Percentiles rank a stretch among this genome's conserved stretches.
phyloP scores from a whole-genome alignment of 345 rosid genomes.

The Cardamine occulta region DNA sequence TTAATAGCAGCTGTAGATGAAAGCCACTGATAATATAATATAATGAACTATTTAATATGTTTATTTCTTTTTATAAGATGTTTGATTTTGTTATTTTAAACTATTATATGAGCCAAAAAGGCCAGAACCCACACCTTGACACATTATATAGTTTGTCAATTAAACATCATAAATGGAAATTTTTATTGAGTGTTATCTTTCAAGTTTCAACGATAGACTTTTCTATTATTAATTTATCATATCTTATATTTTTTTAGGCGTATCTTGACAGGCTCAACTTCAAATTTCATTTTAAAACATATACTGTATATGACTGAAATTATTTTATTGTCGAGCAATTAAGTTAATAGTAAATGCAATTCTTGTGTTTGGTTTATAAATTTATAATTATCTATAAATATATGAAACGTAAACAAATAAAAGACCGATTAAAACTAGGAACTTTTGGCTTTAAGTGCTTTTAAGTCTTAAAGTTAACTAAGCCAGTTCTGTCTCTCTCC shows the following conservation, averaged over 20 bases:
- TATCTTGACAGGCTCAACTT: constrained; percentile 1
- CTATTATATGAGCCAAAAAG: no score
- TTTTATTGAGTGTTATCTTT: no score
- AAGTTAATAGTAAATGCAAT: not conserved
- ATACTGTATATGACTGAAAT: not conserved
- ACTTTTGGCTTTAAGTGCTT: constrained; percentile 37
- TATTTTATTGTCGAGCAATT: not conserved
- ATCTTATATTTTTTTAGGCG: not conserved
- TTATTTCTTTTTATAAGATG: no score
- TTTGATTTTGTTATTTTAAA: no score
- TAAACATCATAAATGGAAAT: no score
- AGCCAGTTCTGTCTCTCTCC: constrained; percentile 12
- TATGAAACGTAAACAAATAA: constrained; percentile 6
- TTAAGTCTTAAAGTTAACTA: constrained; percentile 28
- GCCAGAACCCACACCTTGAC: no score
- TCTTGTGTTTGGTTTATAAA: not conserved
- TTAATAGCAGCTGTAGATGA: constrained; percentile 22
- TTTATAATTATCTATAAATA: not conserved
- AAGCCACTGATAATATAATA: not conserved
- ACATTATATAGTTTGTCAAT: no score
- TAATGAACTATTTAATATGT: not conserved
- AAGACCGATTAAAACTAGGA: constrained; percentile 27
- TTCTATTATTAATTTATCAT: no score
- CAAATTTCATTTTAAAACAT: not conserved
- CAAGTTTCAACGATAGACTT: no score